Evolutionary conservation across 1,284 basidiomycete species (phyloP), one percentile per base, ranked within the genome.

Genomic region (Leccinum angustisporum): DNA sequence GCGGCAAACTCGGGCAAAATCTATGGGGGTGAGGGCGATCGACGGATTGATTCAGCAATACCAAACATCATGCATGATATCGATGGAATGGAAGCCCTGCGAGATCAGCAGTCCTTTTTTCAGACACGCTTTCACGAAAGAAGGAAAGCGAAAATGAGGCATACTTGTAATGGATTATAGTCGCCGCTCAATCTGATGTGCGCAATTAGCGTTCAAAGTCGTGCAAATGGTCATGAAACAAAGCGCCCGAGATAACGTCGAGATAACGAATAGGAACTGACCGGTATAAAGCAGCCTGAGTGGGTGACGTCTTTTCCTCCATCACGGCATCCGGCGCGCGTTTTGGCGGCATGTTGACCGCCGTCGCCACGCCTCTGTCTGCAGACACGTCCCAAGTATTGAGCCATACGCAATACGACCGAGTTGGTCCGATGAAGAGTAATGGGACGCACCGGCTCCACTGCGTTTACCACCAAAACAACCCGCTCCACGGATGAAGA

Each of bases 1-100:
- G 90, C 87, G 10, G 97, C 94, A 72, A 98, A 99, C 66, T 92
- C 87, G 3, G 97, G 96, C 64, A 92, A 88, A 67, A 99, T 94
- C 91, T 93, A 68, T n/a, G 52, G 30, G 51, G 46, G 31, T 8
- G 31, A 14, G 50, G 51, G 0, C 18, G 3, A 58, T 46, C 60
- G 43, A 68, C 68, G 36, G 43, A 68, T 70, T 62, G 48, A 65
- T 71, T 60, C 7, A 36, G 53, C 14, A 27, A 14, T 8, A 21
- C 36, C 25, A 38, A 21, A 52, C 9, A 30, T 13, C 54, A 43
- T 27, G n/a, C 13, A 30, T 4, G 11, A 56, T 53, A 21, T n/a
- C 51, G 61, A 46, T 34, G 55, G 18, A 43, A 54, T 43, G 34
- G 27, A 43, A 31, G 27, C 25, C 13, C 8, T 38, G 27, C 53